These are phyloP conservation scores for Rhododendron kiyosumense DNA, from an alignment of 148 eudicot genomes.

Conservation along the genomic window DNA sequence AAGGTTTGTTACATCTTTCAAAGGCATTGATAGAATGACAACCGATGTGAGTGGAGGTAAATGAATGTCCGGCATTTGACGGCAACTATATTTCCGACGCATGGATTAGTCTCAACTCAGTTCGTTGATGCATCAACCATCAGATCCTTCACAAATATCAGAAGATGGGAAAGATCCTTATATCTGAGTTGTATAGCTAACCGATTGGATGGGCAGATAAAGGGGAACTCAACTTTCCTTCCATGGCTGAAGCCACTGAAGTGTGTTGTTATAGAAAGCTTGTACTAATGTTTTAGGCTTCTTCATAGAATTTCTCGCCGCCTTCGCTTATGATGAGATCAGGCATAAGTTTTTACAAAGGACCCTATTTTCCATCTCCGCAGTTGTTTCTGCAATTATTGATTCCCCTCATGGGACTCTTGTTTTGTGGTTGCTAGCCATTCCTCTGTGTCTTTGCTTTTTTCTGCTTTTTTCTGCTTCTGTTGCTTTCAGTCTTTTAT, in stretches of 20 bases:
- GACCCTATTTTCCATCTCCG: not conserved
- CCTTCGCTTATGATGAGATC: not conserved
- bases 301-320: not conserved
- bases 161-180: not conserved
- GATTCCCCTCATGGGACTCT: not conserved
- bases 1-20: not conserved
- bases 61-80: not conserved
- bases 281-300: not conserved
- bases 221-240: not conserved
- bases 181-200: not conserved
- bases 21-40: not conserved
- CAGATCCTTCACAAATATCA: not conserved
- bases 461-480: not conserved
- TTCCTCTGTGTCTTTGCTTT: not conserved
- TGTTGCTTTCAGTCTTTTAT: not conserved
- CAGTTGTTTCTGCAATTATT: not conserved
- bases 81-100: not conserved
- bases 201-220: not conserved
- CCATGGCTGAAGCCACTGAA: not conserved
- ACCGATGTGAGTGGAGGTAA: not conserved
- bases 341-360: not conserved
- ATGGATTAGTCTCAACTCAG: slow-evolving; percentile 2
- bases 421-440: not conserved
- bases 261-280: not conserved
- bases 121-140: slow-evolving; percentile 2